phyloP scores from a whole-genome alignment of 2,329 filamentous ascomycete genomes.

The Mariannaea elegans region DNA sequence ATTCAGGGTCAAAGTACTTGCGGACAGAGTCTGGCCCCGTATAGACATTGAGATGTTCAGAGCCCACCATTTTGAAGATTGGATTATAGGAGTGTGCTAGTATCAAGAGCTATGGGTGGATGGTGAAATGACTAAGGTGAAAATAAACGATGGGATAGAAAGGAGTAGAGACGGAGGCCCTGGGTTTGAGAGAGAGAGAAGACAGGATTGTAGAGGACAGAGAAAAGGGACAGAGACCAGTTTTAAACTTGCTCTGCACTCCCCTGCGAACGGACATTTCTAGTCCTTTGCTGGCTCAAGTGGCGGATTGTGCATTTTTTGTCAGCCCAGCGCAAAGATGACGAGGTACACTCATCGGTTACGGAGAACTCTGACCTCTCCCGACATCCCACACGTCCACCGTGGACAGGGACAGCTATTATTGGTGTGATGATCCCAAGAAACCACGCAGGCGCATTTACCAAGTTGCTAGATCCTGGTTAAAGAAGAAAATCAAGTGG shows the following conservation, averaged over 20 bases:
- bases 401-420: conserved; percentile 10
- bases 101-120: conserved; percentile 1
- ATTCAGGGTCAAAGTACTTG: conserved; percentile 67
- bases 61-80: conserved; percentile 35
- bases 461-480: not conserved
- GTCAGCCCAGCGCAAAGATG: conserved; percentile 10
- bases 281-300: conserved; percentile 1
- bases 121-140: not conserved
- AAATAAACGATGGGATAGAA: not conserved
- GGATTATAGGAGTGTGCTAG: conserved; percentile 12
- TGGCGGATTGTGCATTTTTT: conserved; percentile 5
- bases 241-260: not conserved
- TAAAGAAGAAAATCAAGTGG: not conserved
- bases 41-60: conserved; percentile 59
- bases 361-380: conserved; percentile 1
- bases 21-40: conserved; percentile 63
- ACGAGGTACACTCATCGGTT: not conserved
- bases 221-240: not conserved
- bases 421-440: conserved; percentile 14
- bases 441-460: conserved; percentile 8
- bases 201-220: not conserved
- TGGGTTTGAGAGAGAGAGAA: not conserved
- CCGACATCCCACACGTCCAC: conserved; percentile 3
- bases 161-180: not conserved
- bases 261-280: not conserved